Evolutionary conservation across 2,329 filamentous ascomycete species (phyloP).

Genomic region (Talaromyces sp.): DNA sequence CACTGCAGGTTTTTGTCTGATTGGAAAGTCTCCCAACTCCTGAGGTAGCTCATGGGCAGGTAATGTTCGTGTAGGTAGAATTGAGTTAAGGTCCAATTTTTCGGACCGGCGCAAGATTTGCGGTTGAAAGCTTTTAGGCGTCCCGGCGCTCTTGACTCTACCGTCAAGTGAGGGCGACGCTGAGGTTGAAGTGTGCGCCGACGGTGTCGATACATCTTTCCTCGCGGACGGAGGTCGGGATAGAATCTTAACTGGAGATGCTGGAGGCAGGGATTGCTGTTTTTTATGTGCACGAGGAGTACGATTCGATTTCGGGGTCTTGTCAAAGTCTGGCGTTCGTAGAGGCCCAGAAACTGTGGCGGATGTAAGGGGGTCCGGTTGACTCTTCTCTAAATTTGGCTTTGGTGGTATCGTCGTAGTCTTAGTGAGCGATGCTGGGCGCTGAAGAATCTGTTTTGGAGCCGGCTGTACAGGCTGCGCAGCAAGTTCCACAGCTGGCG

Average conservation of each 20-base stretch:
- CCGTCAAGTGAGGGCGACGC: slow-evolving; percentile 16
- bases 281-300: slow-evolving; percentile 12
- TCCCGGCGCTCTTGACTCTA: slow-evolving; percentile 23
- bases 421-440: slow-evolving; percentile 19
- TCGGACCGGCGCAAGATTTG: slow-evolving; percentile 51
- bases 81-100: slow-evolving; percentile 28
- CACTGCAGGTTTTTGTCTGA: slow-evolving; percentile 13
- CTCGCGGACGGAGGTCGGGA: slow-evolving; percentile 30
- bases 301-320: slow-evolving; percentile 21
- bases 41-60: slow-evolving; percentile 20
- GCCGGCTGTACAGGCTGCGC: slow-evolving; percentile 38
- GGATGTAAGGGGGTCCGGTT: slow-evolving; percentile 24
- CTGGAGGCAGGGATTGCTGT: slow-evolving; percentile 16
- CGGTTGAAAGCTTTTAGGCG: slow-evolving; percentile 47
- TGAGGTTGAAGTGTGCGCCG: slow-evolving; percentile 15
- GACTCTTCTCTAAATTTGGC: slow-evolving; percentile 17
- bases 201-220: slow-evolving; percentile 22
- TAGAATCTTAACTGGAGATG: slow-evolving; percentile 36
- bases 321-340: slow-evolving; percentile 37
- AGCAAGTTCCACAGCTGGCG: slow-evolving; percentile 42
- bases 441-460: slow-evolving; percentile 31
- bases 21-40: slow-evolving; percentile 16
- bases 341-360: slow-evolving; percentile 39
- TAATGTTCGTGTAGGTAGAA: slow-evolving; percentile 26
- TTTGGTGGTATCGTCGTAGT: slow-evolving; percentile 16